Evolutionary conservation across 2,329 filamentous ascomycete species (phyloP), one percentile per base, ranked within the genome.

Genomic region (Neocucurbitaria cava): DNA sequence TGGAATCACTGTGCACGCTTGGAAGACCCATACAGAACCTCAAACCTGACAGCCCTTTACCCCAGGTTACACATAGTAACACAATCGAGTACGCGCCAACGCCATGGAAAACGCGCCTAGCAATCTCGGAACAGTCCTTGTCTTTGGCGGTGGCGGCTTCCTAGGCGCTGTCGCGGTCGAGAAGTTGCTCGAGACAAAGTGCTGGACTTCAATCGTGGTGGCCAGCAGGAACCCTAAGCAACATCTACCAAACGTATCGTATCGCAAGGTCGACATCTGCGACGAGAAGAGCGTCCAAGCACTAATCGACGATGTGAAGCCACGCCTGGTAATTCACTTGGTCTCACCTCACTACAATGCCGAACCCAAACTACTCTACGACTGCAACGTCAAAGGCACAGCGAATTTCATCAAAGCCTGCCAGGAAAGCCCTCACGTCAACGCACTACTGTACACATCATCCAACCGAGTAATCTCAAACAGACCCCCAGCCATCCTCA

Each of bases 81-180:
- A 38, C 6, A n/a, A 17, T 38, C 35, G n/a, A 8, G 2, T 26
- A 38, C n/a, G 10, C 18, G 9, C 40, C 23, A 7, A 2, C 11
- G 11, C 21, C n/a, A 43, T 43, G 41, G 41, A 28, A 40, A 11
- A 5, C 17, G 18, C 41, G 2, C 41, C 23, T 18, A 13, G 6
- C 3, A 36, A 33, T 33, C 18, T 44, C 31, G 41, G 41, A 13
- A 51, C 48, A 10, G 43, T 52, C 7, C 49, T 52, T n/a, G 36
- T 52, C 9, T 40, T 43, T 11, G 53, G 53, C n/a, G 53, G 53
- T 15, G 28, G 23, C 28, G 53, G 53, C 5, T 51, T 56, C 20
- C 26, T 51, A 11, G 53, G 53, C 21, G 48, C 47, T 1, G 36
- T 38, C 15, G 30, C 52, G 15, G 42, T 46, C 3, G 47, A 56